phyloP scores from a whole-genome alignment of 2,329 filamentous ascomycete genomes.

The Fusarium sp. region DNA sequence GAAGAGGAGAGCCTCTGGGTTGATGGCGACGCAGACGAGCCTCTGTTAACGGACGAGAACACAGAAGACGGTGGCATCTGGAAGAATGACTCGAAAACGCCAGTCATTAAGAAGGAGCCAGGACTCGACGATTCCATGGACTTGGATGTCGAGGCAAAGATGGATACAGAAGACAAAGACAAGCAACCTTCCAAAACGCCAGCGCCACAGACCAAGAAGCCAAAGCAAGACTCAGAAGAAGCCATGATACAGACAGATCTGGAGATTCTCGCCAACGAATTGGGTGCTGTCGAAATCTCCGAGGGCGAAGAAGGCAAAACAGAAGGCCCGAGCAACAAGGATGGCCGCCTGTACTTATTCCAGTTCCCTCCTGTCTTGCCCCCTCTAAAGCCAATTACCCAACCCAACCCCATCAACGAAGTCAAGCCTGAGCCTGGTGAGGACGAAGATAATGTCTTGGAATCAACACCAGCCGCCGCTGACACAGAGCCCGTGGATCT shows the following conservation, averaged over 20 bases:
- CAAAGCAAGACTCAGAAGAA: conserved; percentile 54
- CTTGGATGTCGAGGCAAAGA: conserved; percentile 52
- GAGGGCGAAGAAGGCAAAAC: conserved; percentile 41
- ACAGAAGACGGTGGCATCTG: conserved; percentile 57
- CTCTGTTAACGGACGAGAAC: conserved; percentile 45
- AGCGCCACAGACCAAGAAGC: conserved; percentile 46
- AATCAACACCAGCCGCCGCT: conserved; percentile 43
- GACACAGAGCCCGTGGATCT: conserved; percentile 55
- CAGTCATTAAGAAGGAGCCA: conserved; percentile 60
- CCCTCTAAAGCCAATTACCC: conserved; percentile 56
- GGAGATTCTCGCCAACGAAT: conserved; percentile 56
- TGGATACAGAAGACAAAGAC: conserved; percentile 35
- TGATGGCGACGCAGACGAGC: conserved; percentile 50
- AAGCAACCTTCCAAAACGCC: conserved; percentile 42
- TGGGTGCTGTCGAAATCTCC: conserved; percentile 53
- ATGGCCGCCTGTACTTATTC: conserved; percentile 72
- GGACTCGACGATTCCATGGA: conserved; percentile 57
- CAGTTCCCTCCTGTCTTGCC: conserved; percentile 73
- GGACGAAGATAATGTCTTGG: conserved; percentile 54
- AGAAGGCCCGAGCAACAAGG: conserved; percentile 54
- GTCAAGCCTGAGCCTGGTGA: conserved; percentile 59
- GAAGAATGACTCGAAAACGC: conserved; percentile 54
- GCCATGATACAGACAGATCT: conserved; percentile 55
- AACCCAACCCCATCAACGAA: conserved; percentile 42
- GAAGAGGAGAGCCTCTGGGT: conserved; percentile 62